Conservation (phyloP, 2,329 filamentous ascomycete species). For the Huntiella decipiens region DNA sequence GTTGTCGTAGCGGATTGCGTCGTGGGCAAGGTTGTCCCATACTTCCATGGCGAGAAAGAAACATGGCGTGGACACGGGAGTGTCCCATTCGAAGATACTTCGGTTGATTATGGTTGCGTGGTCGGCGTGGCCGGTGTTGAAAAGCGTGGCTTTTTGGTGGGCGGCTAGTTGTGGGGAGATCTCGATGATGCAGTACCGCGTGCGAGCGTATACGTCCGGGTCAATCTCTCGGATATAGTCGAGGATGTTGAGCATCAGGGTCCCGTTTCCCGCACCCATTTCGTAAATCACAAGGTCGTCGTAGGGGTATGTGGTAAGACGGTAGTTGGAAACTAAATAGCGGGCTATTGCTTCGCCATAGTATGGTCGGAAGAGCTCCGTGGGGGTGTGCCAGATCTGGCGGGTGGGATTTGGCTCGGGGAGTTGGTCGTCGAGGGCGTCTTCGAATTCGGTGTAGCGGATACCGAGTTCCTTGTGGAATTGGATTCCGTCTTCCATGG, state of each 20-base stretch:
- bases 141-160: constrained; percentile 55
- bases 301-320: constrained; percentile 82
- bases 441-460: constrained; percentile 80
- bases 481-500: constrained; percentile 63
- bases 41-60: constrained; percentile 98
- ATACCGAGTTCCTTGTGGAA: constrained; percentile 62
- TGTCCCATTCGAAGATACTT: constrained; percentile 86
- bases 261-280: constrained; percentile 93
- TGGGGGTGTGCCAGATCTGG: constrained; percentile 96
- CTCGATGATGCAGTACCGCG: constrained; percentile 88
- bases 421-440: constrained; percentile 55
- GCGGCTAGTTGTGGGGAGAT: constrained; percentile 68
- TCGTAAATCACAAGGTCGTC: constrained; percentile 96
- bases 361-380: constrained; percentile 87
- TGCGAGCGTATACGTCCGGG: constrained; percentile 82
- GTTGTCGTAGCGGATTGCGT: constrained; percentile 59
- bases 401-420: constrained; percentile 50
- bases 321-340: constrained; percentile 90
- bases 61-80: constrained; percentile 75
- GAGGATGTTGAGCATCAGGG: constrained; percentile 92
- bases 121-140: constrained; percentile 50
- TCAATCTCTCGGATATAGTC: constrained; percentile 86
- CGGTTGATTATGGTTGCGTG: constrained; percentile 90
- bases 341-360: constrained; percentile 96
- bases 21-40: constrained; percentile 96